A percentile compares a stretch with the other conserved stretches of the same genome.
These are phyloP conservation scores for Blastocystis sp. DNA, from an alignment of 352 stramenopile genomes.

Conservation along the genomic window DNA sequence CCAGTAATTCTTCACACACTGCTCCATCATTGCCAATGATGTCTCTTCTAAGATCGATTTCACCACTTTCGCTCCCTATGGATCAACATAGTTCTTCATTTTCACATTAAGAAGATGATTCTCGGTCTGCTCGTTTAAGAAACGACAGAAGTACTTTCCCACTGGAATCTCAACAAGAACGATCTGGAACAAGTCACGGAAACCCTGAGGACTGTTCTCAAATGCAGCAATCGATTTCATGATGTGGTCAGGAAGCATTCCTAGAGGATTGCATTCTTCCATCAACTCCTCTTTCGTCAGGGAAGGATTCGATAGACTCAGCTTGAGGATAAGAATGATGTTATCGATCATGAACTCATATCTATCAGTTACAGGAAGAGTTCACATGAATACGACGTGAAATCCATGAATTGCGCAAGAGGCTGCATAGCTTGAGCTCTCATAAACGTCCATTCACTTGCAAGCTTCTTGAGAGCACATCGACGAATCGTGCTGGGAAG, in stretches of 20 bases:
- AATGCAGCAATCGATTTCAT: conserved; percentile 97
- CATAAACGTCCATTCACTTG: conserved; percentile 89
- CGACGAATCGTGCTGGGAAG: conserved; percentile 75
- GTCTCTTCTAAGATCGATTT: conserved; percentile 94
- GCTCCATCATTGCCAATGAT: conserved; percentile 98
- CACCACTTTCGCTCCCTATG: conserved; percentile 68
- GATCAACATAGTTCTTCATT: neutral
- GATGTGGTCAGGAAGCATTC: conserved; percentile 95
- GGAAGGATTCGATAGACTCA: conserved; percentile 80
- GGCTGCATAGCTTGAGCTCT: conserved; percentile 87
- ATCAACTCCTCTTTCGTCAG: conserved; percentile 89
- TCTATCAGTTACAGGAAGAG: neutral
- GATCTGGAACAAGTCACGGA: conserved; percentile 96
- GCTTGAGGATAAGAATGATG: conserved; percentile 94
- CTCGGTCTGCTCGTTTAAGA: conserved; percentile 81
- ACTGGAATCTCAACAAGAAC: conserved; percentile 97
- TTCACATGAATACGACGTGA: conserved; percentile 79
- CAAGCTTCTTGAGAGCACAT: conserved; percentile 78
- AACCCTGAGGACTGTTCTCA: conserved; percentile 89
- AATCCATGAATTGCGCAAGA: conserved; percentile 91
- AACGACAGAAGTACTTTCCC: conserved; percentile 84
- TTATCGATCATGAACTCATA: conserved; percentile 99
- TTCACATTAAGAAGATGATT: conserved; percentile 59
- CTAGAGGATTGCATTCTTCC: conserved; percentile 90
- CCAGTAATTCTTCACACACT: conserved; percentile 94